phyloP scores from a whole-genome alignment of 2,329 filamentous ascomycete species.

The Microsporum canis region DNA sequence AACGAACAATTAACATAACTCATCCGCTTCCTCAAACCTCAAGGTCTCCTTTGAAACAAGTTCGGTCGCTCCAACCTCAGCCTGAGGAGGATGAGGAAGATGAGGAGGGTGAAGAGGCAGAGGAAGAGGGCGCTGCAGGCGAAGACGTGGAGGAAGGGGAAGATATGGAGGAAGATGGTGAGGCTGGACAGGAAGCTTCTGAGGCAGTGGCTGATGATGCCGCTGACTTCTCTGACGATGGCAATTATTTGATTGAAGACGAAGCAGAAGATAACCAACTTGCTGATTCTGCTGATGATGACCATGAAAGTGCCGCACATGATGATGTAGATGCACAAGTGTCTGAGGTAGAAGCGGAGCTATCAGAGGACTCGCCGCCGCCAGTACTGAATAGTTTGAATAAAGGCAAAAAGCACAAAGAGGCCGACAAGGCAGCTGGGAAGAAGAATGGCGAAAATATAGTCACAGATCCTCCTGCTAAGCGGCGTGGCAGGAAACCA shows the following conservation, averaged over 20 bases:
- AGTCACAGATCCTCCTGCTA: slow-evolving; percentile 14
- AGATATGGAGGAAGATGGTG: not conserved
- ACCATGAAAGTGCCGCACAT: slow-evolving; percentile 17
- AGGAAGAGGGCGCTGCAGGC: not conserved
- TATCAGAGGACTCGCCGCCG: slow-evolving; percentile 10
- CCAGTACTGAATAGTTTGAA: slow-evolving; percentile 7
- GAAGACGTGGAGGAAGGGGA: not conserved
- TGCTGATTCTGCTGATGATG: slow-evolving; percentile 19
- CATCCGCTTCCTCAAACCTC: slow-evolving; percentile 19
- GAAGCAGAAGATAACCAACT: slow-evolving; percentile 21
- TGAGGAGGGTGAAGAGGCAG: slow-evolving; percentile 15
- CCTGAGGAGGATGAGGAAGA: slow-evolving; percentile 20
- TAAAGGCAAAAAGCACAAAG: slow-evolving; percentile 14
- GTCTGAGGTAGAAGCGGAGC: slow-evolving; percentile 12
- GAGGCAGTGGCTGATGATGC: slow-evolving; percentile 17
- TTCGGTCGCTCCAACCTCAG: slow-evolving; percentile 26
- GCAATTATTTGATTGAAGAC: slow-evolving; percentile 20
- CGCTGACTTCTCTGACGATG: slow-evolving; percentile 29
- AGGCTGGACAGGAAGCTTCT: slow-evolving; percentile 6
- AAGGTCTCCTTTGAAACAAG: slow-evolving; percentile 27
- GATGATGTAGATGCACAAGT: slow-evolving; percentile 11
- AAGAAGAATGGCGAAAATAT: not conserved
- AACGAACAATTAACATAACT: slow-evolving; percentile 14
- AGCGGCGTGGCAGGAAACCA: slow-evolving; percentile 24
- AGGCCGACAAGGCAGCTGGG: not conserved